Percentiles rank a stretch among this genome's conserved stretches.
phyloP scores from a whole-genome alignment of 192 early-diverging fungal genomes.

The Coemansia sp. region DNA sequence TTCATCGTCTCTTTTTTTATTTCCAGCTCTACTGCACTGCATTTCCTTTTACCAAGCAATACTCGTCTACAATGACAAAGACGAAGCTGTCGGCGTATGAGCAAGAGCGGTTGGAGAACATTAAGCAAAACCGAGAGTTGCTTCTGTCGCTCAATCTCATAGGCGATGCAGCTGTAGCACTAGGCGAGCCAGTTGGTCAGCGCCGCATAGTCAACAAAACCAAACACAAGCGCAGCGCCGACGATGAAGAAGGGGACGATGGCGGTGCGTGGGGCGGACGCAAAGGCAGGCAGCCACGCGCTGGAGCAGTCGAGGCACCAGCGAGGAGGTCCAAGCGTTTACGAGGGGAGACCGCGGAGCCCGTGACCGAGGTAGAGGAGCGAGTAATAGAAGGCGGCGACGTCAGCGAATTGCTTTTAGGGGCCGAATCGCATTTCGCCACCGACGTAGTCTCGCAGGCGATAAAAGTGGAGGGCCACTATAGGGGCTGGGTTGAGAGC shows the following conservation, averaged over 20 bases:
- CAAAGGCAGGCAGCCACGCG: background rate
- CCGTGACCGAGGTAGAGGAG: conserved; percentile 22
- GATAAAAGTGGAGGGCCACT: conserved; percentile 63
- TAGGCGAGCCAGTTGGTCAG: background rate
- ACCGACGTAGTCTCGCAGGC: conserved; percentile 48
- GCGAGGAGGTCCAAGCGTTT: conserved; percentile 40
- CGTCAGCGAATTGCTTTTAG: conserved; percentile 25
- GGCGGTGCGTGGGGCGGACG: conserved; percentile 18
- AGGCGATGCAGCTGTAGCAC: background rate
- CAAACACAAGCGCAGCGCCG: conserved; percentile 8
- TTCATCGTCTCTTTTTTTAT: background rate
- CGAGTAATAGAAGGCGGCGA: conserved; percentile 41
- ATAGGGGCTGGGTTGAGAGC: conserved; percentile 62
- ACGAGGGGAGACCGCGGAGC: conserved; percentile 43
- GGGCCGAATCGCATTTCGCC: conserved; percentile 60
- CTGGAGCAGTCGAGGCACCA: conserved; percentile 6
- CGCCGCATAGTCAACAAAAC: conserved; percentile 4
- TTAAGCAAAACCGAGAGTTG: conserved; percentile 60
- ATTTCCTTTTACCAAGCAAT: background rate
- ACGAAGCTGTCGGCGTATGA: conserved; percentile 47
- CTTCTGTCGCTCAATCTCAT: conserved; percentile 54
- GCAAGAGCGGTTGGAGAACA: conserved; percentile 59
- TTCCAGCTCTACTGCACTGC: background rate
- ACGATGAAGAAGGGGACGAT: background rate
- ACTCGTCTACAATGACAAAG: conserved; percentile 16